Percentiles rank a stretch among this genome's conserved stretches.
These are phyloP conservation scores for Cyberlindnera meyerae DNA, from an alignment of 805 yeast species.

Conservation along the genomic window DNA sequence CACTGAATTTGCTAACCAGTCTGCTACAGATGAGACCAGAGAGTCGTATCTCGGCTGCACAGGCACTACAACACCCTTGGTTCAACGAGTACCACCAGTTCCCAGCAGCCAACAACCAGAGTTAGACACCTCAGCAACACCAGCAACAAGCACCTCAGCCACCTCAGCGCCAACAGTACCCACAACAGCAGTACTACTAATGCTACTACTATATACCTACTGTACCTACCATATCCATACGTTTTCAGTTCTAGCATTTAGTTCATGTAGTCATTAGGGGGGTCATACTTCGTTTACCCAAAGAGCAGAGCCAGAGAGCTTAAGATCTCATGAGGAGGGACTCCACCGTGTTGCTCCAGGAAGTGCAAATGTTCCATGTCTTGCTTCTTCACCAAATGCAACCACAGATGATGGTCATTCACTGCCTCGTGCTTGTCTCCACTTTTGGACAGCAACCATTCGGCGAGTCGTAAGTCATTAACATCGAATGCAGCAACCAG, in stretches of 20 bases:
- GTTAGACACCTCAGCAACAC: slow-evolving; percentile 12
- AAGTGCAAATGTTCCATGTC: slow-evolving; percentile 10
- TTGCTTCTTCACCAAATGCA: slow-evolving; percentile 6
- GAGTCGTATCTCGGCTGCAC: slow-evolving; percentile 84
- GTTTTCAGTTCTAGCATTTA: not conserved
- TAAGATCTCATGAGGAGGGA: slow-evolving; percentile 19
- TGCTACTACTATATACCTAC: not conserved
- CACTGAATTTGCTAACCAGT: slow-evolving; percentile 73
- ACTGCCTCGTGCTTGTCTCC: slow-evolving; percentile 9
- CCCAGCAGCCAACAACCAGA: too few relatives aligned
- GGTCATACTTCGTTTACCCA: too few relatives aligned
- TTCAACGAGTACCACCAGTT: slow-evolving; percentile 59
- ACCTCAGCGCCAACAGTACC: slow-evolving; percentile 11
- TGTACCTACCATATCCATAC: too few relatives aligned
- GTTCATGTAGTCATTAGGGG: too few relatives aligned
- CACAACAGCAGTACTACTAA: slow-evolving; percentile 16
- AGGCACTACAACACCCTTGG: slow-evolving; percentile 92
- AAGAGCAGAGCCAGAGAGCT: slow-evolving; percentile 2
- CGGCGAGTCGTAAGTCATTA: slow-evolving; percentile 7
- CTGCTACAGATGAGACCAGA: slow-evolving; percentile 92
- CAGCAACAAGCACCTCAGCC: slow-evolving; percentile 13
- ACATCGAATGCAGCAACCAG: slow-evolving; percentile 16
- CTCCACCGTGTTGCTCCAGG: slow-evolving; percentile 19
- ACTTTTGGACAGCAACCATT: slow-evolving; percentile 16
- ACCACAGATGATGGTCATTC: slow-evolving; percentile 21